Conservation (phyloP, 148 eudicot genomes). For the Camellia granthamiana region DNA sequence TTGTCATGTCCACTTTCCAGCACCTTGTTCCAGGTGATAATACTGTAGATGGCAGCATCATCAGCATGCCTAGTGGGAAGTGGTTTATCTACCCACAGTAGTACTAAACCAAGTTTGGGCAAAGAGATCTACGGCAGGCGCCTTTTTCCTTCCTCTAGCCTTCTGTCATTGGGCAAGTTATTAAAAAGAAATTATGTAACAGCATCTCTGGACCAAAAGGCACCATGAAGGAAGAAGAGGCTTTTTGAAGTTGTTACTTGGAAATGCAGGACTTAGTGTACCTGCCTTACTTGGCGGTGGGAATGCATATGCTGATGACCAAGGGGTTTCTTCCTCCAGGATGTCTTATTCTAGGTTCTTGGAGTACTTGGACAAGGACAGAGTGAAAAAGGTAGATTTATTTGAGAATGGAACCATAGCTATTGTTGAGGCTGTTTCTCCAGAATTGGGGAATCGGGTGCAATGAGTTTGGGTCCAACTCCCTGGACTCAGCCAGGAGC, state of each 20-base stretch:
- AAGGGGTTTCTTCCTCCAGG: slow-evolving; percentile 93
- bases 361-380: slow-evolving; percentile 94
- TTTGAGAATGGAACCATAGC: slow-evolving; percentile 98
- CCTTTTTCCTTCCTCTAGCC: slow-evolving; percentile 34
- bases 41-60: slow-evolving; percentile 49
- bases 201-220: slow-evolving; percentile 55
- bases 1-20: neutral
- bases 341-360: slow-evolving; percentile 97
- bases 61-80: slow-evolving; percentile 59
- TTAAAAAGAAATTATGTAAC: slow-evolving; percentile 42
- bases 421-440: slow-evolving; percentile 93
- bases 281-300: slow-evolving; percentile 50
- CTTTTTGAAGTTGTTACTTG: slow-evolving; percentile 69
- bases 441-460: slow-evolving; percentile 88
- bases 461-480: slow-evolving; percentile 98
- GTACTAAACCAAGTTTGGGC: slow-evolving; percentile 32
- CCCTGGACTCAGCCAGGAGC: slow-evolving; percentile 98
- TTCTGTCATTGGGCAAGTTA: slow-evolving; percentile 32
- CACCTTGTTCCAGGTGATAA: neutral
- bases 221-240: slow-evolving; percentile 71
- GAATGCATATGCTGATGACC: slow-evolving; percentile 89
- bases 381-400: slow-evolving; percentile 83
- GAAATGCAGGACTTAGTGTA: slow-evolving; percentile 61
- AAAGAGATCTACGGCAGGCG: slow-evolving; percentile 45
- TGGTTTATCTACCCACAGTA: slow-evolving; percentile 29